These are phyloP conservation scores for Xylaria sp. DNA, from an alignment of 2,329 filamentous ascomycete species.

Conservation along the genomic window DNA sequence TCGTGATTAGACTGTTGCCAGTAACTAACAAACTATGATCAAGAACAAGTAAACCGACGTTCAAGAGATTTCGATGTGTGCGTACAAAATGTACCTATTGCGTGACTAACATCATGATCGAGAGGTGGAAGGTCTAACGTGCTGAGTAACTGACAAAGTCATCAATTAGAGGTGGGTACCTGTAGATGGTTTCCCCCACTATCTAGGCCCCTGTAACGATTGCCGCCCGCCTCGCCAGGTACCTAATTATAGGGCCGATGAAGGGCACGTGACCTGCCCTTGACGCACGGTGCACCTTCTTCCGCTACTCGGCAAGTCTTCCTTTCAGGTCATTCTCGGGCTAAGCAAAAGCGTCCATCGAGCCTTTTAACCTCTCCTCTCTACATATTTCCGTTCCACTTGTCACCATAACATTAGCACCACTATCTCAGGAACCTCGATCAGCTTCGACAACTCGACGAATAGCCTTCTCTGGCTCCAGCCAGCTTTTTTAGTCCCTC, in stretches of 20 bases:
- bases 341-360: constrained; percentile 17
- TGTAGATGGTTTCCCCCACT: too few species aligned
- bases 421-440: constrained; percentile 2
- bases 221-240: not conserved
- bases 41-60: not conserved
- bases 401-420: constrained; percentile 19
- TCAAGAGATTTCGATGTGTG: too few species aligned
- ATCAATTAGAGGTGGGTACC: too few species aligned
- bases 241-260: not conserved
- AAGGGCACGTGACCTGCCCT: constrained; percentile 24
- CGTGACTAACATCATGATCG: too few species aligned
- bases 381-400: constrained; percentile 22
- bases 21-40: not conserved
- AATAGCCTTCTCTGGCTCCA: constrained; percentile 12
- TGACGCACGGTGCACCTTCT: constrained; percentile 36
- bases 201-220: too few species aligned
- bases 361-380: constrained; percentile 16
- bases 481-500: constrained; percentile 9
- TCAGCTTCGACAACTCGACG: not conserved
- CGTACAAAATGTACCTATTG: not conserved
- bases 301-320: constrained; percentile 27
- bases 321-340: constrained; percentile 13
- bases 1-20: not conserved
- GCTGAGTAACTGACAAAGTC: too few species aligned
- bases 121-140: too few species aligned